Evolutionary conservation across 768 basidiomycete genomes (phyloP).

Genomic region (Epithele typhae): DNA sequence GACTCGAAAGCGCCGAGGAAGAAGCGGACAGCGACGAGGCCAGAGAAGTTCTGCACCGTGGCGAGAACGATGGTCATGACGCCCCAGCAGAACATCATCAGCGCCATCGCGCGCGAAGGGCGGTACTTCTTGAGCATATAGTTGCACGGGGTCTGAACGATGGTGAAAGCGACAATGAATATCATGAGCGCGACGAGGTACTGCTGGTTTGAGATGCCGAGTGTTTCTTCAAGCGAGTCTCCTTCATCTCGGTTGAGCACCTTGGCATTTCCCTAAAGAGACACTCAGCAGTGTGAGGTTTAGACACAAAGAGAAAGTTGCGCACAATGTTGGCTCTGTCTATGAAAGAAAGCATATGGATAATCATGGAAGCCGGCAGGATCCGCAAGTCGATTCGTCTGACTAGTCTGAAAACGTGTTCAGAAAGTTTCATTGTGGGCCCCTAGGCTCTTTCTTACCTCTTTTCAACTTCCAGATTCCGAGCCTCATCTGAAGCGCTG

Average conservation of each 20-base stretch:
- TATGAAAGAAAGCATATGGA: conserved; percentile 32
- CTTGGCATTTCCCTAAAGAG: conserved; percentile 32
- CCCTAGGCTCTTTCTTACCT: not conserved
- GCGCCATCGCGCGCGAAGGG: conserved; percentile 36
- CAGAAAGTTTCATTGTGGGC: not conserved
- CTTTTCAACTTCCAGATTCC: not conserved
- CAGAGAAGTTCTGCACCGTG: conserved; percentile 32
- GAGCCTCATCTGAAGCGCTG: not conserved
- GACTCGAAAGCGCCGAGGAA: conserved; percentile 41
- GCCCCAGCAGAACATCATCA: conserved; percentile 38
- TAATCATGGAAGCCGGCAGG: conserved; percentile 30
- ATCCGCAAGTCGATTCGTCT: conserved; percentile 29
- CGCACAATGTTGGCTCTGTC: conserved; percentile 18
- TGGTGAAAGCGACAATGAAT: conserved; percentile 36
- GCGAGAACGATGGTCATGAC: conserved; percentile 34
- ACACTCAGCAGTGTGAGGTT: too few relatives aligned
- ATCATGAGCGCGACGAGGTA: conserved; percentile 36
- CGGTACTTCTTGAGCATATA: conserved; percentile 34
- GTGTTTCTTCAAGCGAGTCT: conserved; percentile 26
- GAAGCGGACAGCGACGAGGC: conserved; percentile 34
- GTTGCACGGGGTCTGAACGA: conserved; percentile 39
- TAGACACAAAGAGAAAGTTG: too few relatives aligned
- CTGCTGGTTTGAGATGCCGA: conserved; percentile 25
- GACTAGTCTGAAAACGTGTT: conserved; percentile 3
- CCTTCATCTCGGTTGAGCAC: conserved; percentile 30